These are phyloP conservation scores for Zasmidium angulare DNA, from an alignment of 2,329 filamentous ascomycete genomes.

Conservation along the genomic window DNA sequence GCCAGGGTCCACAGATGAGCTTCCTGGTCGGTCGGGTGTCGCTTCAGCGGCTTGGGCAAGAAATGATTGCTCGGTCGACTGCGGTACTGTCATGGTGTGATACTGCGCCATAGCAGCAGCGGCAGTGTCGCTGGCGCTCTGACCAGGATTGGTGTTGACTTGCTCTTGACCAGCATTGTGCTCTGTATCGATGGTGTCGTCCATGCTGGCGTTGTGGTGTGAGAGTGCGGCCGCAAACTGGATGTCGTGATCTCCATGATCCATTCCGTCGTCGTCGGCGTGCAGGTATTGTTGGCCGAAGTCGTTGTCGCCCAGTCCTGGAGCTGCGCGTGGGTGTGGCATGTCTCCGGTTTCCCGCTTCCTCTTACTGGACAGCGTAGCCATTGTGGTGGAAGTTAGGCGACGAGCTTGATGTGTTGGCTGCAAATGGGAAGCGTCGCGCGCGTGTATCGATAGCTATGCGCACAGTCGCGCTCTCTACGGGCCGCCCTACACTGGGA, in stretches of 20 bases:
- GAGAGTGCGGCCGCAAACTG: constrained; percentile 38
- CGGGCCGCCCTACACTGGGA: not conserved
- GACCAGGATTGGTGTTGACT: constrained; percentile 18
- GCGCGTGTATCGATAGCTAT: not conserved
- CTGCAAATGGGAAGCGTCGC: not conserved
- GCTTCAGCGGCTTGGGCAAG: constrained; percentile 25
- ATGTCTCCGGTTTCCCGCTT: constrained; percentile 49
- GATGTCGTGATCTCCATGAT: constrained; percentile 42
- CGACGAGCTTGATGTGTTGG: not conserved
- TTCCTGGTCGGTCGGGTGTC: constrained; percentile 20
- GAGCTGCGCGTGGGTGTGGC: constrained; percentile 38
- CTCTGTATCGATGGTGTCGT: constrained; percentile 5
- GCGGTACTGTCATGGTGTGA: constrained; percentile 57
- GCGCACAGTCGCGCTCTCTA: not conserved
- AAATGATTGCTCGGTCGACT: constrained; percentile 55
- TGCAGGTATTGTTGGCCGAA: constrained; percentile 38
- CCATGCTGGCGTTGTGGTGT: constrained; percentile 30
- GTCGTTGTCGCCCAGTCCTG: constrained; percentile 27
- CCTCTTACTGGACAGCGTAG: constrained; percentile 41
- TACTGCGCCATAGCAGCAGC: constrained; percentile 55
- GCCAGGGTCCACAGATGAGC: constrained; percentile 21
- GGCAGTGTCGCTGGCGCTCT: constrained; percentile 57
- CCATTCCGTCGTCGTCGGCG: constrained; percentile 34
- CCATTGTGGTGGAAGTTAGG: constrained; percentile 20
- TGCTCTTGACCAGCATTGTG: constrained; percentile 13